phyloP scores from a whole-genome alignment of 139 green algal species.

The Trebouxia sp. region DNA sequence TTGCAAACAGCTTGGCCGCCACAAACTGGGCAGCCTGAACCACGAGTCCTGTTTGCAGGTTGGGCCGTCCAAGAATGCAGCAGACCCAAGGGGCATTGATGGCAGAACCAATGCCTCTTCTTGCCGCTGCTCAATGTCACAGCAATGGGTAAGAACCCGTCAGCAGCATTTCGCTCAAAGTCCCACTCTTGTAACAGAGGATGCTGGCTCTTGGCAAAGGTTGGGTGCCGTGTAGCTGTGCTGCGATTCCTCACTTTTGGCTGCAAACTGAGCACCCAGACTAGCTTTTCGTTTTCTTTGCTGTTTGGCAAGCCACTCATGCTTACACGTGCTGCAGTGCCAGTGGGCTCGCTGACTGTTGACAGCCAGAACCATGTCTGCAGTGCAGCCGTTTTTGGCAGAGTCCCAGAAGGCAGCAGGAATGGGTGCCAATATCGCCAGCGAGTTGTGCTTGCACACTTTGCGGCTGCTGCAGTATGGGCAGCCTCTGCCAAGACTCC shows the following conservation, averaged over 20 bases:
- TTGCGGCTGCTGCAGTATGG: background rate
- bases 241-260: no score
- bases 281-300: background rate
- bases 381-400: background rate
- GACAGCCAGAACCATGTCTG: background rate
- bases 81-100: background rate
- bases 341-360: background rate
- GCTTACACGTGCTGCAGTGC: background rate
- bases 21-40: background rate
- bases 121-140: background rate
- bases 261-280: background rate
- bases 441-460: background rate
- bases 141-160: background rate
- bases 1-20: background rate
- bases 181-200: background rate
- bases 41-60: background rate
- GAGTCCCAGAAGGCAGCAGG: background rate
- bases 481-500: background rate
- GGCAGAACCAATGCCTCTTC: background rate
- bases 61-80: background rate
- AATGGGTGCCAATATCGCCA: background rate
- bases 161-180: background rate
- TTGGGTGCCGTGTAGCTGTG: no score
- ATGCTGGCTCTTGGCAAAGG: background rate
- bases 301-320: background rate